These are phyloP conservation scores for Bipolaris zeicola DNA, from an alignment of 2,329 filamentous ascomycete species.

Conservation along the genomic window DNA sequence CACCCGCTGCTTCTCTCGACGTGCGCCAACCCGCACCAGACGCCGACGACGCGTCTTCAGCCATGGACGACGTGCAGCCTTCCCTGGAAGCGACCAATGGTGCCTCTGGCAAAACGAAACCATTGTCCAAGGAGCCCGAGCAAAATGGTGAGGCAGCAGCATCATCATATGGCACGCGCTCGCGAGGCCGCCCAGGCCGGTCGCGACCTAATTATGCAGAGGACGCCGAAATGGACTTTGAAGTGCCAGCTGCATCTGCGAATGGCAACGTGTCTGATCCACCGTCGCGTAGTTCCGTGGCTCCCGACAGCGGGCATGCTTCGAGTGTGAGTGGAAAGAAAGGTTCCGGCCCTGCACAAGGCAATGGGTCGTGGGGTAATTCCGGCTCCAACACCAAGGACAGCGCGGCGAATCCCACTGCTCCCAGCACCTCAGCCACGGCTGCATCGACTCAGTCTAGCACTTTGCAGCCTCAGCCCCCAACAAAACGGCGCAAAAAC, in stretches of 20 bases:
- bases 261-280: constrained; percentile 59
- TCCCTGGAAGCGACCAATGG: constrained; percentile 37
- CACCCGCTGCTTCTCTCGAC: constrained; percentile 38
- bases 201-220: constrained; percentile 94
- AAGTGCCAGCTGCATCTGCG: constrained; percentile 64
- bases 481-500: constrained; percentile 83
- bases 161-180: constrained; percentile 80
- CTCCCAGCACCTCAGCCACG: constrained; percentile 65
- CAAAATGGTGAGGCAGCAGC: constrained; percentile 62
- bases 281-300: constrained; percentile 44
- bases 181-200: constrained; percentile 81
- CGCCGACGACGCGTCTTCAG: constrained; percentile 35
- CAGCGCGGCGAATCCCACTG: constrained; percentile 42
- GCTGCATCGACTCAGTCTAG: constrained; percentile 51
- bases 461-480: constrained; percentile 36
- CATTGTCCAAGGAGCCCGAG: constrained; percentile 42
- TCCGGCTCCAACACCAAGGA: constrained; percentile 45
- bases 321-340: constrained; percentile 46
- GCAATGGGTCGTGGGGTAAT: constrained; percentile 47
- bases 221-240: constrained; percentile 89
- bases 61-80: constrained; percentile 35
- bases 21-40: constrained; percentile 29
- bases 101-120: constrained; percentile 37
- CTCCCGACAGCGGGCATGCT: constrained; percentile 41
- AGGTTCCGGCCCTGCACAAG: constrained; percentile 48